Percentiles rank a stretch among this genome's conserved stretches.
Conservation (phyloP, 2,329 filamentous ascomycete species). For the Stagonosporopsis rhizophila region DNA sequence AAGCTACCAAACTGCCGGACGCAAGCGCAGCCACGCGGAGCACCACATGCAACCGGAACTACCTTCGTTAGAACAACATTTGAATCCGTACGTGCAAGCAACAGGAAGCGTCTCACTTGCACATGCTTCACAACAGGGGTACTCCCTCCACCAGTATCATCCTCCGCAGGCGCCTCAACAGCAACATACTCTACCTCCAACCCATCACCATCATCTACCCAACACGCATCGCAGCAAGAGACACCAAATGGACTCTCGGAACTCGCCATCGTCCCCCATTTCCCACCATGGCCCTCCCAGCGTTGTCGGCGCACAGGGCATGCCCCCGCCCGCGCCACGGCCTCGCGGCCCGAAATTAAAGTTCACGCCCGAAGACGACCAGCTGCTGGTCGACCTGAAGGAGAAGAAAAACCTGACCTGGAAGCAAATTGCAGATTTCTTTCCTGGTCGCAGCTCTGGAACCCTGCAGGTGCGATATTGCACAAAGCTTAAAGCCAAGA, state of each 20-base stretch:
- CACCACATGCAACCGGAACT: constrained; percentile 50
- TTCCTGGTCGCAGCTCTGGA: constrained; percentile 86
- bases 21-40: constrained; percentile 56
- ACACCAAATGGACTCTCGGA: constrained; percentile 57
- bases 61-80: constrained; percentile 50
- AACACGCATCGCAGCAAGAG: constrained; percentile 72
- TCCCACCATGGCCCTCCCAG: constrained; percentile 72
- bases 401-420: constrained; percentile 94
- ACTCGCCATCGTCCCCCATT: constrained; percentile 44
- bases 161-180: constrained; percentile 36
- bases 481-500: constrained; percentile 93
- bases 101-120: constrained; percentile 50
- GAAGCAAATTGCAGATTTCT: constrained; percentile 98
- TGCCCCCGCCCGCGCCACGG: constrained; percentile 81
- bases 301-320: constrained; percentile 84
- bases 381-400: constrained; percentile 85
- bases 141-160: constrained; percentile 47
- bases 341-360: constrained; percentile 90
- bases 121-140: constrained; percentile 49
- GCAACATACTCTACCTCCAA: constrained; percentile 37
- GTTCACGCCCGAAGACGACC: constrained; percentile 91
- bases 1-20: constrained; percentile 37
- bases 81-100: constrained; percentile 48
- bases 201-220: constrained; percentile 82
- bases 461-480: constrained; percentile 94